These are phyloP conservation scores for Candida dubliniensis DNA, from an alignment of 1,139 yeast species.

Conservation along the genomic window DNA sequence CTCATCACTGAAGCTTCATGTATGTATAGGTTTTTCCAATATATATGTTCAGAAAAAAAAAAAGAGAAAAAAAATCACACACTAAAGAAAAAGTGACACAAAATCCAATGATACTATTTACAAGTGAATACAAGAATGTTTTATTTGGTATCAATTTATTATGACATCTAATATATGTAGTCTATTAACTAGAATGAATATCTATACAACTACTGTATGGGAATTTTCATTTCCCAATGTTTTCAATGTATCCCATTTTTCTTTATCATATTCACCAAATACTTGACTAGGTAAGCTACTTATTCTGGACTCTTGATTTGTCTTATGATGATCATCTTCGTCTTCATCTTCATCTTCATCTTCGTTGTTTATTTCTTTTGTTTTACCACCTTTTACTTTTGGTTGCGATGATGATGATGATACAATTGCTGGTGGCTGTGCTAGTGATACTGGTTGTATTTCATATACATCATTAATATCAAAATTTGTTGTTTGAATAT, in stretches of 20 bases:
- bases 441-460: too few relatives aligned
- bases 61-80: not conserved
- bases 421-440: too few relatives aligned
- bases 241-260: slow-evolving; percentile 60
- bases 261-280: slow-evolving; percentile 63
- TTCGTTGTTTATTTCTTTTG: too few relatives aligned
- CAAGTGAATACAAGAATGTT: too few relatives aligned
- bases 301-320: slow-evolving; percentile 32
- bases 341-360: slow-evolving; percentile 1
- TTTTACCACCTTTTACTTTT: not conserved
- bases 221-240: slow-evolving; percentile 13
- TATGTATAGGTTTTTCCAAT: too few relatives aligned
- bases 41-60: too few relatives aligned
- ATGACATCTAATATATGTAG: too few relatives aligned
- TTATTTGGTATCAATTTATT: too few relatives aligned
- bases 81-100: too few relatives aligned
- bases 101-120: too few relatives aligned
- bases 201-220: not conserved
- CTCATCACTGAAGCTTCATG: too few relatives aligned
- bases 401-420: too few relatives aligned
- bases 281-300: slow-evolving; percentile 59
- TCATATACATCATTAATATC: slow-evolving; percentile 24
- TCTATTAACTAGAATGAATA: not conserved
- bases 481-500: slow-evolving; percentile 33
- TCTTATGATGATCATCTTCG: not conserved